Conservation (phyloP, 306 rosid species). For the Malus fusca region DNA sequence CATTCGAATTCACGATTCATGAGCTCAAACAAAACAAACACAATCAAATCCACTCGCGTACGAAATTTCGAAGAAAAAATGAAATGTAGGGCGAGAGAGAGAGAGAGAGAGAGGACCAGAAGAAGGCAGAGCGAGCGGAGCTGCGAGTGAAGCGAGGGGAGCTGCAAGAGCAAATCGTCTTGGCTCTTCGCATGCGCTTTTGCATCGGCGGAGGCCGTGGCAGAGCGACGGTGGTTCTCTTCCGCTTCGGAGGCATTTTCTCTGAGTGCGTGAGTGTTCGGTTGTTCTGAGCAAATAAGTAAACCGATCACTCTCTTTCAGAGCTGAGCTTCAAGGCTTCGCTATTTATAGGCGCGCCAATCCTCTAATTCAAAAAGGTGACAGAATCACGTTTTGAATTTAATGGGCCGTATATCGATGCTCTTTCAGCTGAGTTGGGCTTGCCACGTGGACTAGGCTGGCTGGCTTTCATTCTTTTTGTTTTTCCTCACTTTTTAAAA, state of each 20-base stretch:
- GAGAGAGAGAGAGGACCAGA: constrained; percentile 31
- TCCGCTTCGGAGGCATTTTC: constrained; percentile 38
- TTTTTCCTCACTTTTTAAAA: too few species aligned
- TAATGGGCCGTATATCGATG: neutral
- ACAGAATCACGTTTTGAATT: neutral
- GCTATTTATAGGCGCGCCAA: constrained; percentile 9
- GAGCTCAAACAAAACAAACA: neutral
- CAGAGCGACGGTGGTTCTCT: constrained; percentile 16
- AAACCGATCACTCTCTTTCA: neutral
- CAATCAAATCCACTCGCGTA: neutral
- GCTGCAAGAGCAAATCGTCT: constrained; percentile 63
- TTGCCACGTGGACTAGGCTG: neutral
- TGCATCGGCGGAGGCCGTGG: constrained; percentile 25
- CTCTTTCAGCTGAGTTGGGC: neutral
- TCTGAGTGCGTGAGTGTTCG: neutral
- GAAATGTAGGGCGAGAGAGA: neutral
- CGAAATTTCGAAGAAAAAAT: neutral
- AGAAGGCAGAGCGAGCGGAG: constrained; percentile 53
- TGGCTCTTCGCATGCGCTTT: constrained; percentile 54
- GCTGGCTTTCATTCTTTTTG: neutral
- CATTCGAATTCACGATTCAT: neutral
- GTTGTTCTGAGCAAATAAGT: neutral
- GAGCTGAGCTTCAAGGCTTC: neutral
- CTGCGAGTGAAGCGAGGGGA: constrained; percentile 65
- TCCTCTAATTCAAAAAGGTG: neutral